These are phyloP conservation scores for Periconia macrospinosa DNA, from an alignment of 2,329 filamentous ascomycete species.

Conservation along the genomic window DNA sequence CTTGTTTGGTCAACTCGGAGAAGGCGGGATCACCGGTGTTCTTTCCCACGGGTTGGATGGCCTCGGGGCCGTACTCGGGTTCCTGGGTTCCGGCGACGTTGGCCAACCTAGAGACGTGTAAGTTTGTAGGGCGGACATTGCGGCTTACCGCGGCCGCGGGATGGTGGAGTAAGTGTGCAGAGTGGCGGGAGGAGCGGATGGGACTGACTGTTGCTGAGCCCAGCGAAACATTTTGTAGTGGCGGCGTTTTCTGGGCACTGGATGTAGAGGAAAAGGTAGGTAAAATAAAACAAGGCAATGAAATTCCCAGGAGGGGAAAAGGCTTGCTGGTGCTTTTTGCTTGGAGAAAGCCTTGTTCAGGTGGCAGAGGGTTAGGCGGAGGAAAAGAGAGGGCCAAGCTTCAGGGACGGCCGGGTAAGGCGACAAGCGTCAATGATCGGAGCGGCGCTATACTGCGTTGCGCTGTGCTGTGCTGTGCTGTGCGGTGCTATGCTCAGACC, in stretches of 20 bases:
- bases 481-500: no score
- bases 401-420: conserved; percentile 13
- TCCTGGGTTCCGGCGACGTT: conserved; percentile 94
- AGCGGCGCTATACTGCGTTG: background rate
- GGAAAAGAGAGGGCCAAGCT: conserved; percentile 11
- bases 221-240: conserved; percentile 76
- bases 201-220: conserved; percentile 83
- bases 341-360: conserved; percentile 21
- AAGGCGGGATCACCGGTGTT: conserved; percentile 78
- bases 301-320: conserved; percentile 19
- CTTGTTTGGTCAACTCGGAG: conserved; percentile 75
- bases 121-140: conserved; percentile 12
- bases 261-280: conserved; percentile 27
- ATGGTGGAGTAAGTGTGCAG: conserved; percentile 11
- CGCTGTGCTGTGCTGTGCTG: background rate
- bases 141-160: conserved; percentile 11
- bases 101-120: conserved; percentile 52
- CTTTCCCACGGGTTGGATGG: conserved; percentile 81
- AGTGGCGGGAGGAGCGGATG: conserved; percentile 5
- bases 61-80: conserved; percentile 88
- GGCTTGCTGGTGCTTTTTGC: conserved; percentile 26
- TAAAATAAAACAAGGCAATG: conserved; percentile 9
- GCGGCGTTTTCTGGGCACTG: conserved; percentile 29
- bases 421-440: background rate
- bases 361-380: conserved; percentile 13